Conservation (phyloP, 139 green algal species). For the Desmodesmus armatus region DNA sequence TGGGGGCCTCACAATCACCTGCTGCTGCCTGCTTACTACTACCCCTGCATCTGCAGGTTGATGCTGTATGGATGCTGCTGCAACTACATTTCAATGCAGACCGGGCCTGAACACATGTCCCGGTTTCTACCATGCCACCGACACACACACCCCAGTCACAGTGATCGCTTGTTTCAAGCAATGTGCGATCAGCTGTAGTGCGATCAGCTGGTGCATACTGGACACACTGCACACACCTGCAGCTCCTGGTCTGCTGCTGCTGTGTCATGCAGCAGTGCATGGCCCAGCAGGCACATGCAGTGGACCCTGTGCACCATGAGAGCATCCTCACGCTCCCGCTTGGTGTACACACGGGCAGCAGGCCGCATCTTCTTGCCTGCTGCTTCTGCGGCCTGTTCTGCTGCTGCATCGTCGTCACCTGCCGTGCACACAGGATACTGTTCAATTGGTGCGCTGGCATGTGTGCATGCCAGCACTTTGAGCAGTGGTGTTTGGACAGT, state of each 20-base stretch:
- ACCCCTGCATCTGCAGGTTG: neutral
- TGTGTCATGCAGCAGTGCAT: conserved; percentile 62
- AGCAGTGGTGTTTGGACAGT: neutral
- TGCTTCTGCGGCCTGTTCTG: neutral
- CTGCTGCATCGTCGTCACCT: neutral
- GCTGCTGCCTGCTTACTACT: neutral
- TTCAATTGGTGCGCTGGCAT: neutral
- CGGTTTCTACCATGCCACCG: neutral
- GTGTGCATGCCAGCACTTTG: neutral
- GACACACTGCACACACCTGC: conserved; percentile 57
- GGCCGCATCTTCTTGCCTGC: neutral
- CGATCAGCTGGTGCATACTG: neutral
- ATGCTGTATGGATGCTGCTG: neutral
- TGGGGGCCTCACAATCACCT: too few relatives aligned
- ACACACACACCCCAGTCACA: neutral
- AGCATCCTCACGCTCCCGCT: conserved; percentile 16
- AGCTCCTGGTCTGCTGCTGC: conserved; percentile 66
- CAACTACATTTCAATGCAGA: neutral
- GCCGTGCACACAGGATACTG: neutral
- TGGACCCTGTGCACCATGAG: conserved; percentile 59
- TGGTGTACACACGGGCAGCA: neutral
- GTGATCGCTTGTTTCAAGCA: neutral
- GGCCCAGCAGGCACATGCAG: conserved; percentile 77
- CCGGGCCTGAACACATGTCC: neutral
- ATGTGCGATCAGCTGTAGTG: neutral